These are phyloP conservation scores for Calocybe cyanea DNA, from an alignment of 768 basidiomycete genomes.

Conservation along the genomic window DNA sequence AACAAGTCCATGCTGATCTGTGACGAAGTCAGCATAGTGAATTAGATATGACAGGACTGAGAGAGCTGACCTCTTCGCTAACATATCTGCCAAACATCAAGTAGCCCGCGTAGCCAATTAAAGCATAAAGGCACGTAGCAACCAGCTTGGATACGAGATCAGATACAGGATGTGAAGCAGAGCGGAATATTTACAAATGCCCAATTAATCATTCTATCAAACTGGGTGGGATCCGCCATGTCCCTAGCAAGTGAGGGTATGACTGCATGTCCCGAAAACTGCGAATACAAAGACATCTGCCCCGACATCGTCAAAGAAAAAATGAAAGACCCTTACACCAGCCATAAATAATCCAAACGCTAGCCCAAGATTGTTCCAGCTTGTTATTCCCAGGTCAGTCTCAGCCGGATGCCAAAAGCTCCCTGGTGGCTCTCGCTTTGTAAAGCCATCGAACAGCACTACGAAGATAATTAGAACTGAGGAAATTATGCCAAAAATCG, in stretches of 20 bases:
- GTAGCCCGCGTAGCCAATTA: constrained; percentile 81
- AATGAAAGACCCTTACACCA: constrained; percentile 48
- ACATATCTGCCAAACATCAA: constrained; percentile 85
- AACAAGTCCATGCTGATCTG: constrained; percentile 85
- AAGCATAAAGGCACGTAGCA: constrained; percentile 57
- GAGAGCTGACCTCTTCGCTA: constrained; percentile 67
- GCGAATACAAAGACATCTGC: constrained; percentile 1
- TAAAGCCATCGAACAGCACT: constrained; percentile 77
- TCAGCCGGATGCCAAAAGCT: constrained; percentile 72
- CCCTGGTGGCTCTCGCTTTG: constrained; percentile 70
- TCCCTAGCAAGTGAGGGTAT: constrained; percentile 88
- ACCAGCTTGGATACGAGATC: constrained; percentile 40
- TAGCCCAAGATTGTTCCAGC: constrained; percentile 60
- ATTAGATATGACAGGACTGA: background rate
- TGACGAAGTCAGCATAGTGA: background rate
- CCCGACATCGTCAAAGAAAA: background rate
- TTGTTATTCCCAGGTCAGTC: constrained; percentile 58
- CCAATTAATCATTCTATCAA: constrained; percentile 77
- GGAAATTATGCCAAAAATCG: constrained; percentile 80
- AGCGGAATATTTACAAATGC: constrained; percentile 63
- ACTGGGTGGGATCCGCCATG: constrained; percentile 80
- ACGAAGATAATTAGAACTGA: constrained; percentile 72
- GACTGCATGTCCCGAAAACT: constrained; percentile 92
- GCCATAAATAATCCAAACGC: constrained; percentile 91
- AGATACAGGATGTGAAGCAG: background rate